These are phyloP conservation scores for Zasmidium cellare DNA, from an alignment of 2,329 filamentous ascomycete species.

Conservation along the genomic window DNA sequence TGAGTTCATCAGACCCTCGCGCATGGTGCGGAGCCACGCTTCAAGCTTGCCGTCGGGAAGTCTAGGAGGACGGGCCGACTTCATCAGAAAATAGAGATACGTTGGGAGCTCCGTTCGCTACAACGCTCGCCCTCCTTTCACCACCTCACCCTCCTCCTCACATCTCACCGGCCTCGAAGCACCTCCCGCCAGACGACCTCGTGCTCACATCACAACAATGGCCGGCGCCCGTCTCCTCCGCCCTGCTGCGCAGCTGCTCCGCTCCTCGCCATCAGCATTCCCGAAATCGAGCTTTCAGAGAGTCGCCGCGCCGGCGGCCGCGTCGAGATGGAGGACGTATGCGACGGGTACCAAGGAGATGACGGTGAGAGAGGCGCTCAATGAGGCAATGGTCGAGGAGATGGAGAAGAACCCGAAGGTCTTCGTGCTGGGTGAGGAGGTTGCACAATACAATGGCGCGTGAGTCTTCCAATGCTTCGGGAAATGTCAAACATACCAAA, in stretches of 20 bases:
- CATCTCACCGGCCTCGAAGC: neutral
- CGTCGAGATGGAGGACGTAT: constrained; percentile 54
- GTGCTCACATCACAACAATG: constrained; percentile 42
- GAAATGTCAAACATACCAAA: too few species aligned
- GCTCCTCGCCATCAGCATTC: constrained; percentile 54
- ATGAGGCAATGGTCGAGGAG: constrained; percentile 97
- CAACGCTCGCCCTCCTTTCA: too few species aligned
- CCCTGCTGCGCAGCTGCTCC: constrained; percentile 63
- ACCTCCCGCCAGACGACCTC: neutral
- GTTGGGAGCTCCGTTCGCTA: too few species aligned
- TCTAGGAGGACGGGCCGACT: too few species aligned
- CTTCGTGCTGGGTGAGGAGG: constrained; percentile 95
- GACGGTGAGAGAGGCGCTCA: constrained; percentile 94
- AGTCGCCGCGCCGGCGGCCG: constrained; percentile 48
- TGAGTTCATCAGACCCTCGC: too few species aligned
- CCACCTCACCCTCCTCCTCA: neutral
- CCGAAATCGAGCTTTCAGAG: constrained; percentile 55
- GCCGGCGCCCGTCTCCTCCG: constrained; percentile 63
- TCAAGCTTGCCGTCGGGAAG: too few species aligned
- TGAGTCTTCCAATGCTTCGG: constrained; percentile 41
- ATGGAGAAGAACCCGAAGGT: constrained; percentile 92
- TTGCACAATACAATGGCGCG: constrained; percentile 99
- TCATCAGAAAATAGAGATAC: too few species aligned
- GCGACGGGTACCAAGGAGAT: constrained; percentile 79
- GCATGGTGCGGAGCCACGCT: too few species aligned